Base-by-base conservation (phyloP, 106 monocot species). In the Alisma plantagoaquatica region DNA sequence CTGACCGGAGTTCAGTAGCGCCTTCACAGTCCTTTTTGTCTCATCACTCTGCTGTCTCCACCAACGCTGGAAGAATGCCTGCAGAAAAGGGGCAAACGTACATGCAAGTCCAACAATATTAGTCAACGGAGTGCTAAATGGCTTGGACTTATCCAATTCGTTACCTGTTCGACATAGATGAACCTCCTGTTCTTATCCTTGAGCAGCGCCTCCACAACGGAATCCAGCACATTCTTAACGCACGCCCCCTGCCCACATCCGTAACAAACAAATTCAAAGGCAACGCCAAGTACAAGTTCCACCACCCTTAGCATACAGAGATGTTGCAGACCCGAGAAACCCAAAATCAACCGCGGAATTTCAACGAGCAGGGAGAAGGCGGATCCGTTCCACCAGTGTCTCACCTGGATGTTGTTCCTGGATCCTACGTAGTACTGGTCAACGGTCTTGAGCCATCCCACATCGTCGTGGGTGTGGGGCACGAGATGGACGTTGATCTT, bases 401-500 rank as follows among this genome's bases (percentile, higher is more conserved):
- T 38, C 35, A 58, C 67, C 43, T 68, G 68, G 12, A 68, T 68
- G 51, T 59, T 51, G 59, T 68, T 68, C 52, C 60, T 68, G 42
- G 68, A 68, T 20, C 68, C 68, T n/a, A 68, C 68, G 43, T 69
- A 94, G 72, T 94, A 94, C 80, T 94, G 87, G 60, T 94, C 93
- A 31, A 94, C 27, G 31, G 87, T 94, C 78, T 94, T 94, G 41
- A 94, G 68, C 94, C 94, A 94, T 8, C 94, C 94, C 25, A 94
- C 87, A 30, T 94, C 93, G 27, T 94, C 93, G 52, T 94, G 93
- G 5, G 75, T 56, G 64, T 94, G 93, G 9, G 87, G 35, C 11
- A 94, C 68, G 5, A 98, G 50, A 72, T 98, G 89, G 17, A 98
- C 98, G 54, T 98, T 98, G 60, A 98, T 73, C 89, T 90, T 98